Conservation (phyloP, 306 rosid genomes). For the Citrullus colocynthis region DNA sequence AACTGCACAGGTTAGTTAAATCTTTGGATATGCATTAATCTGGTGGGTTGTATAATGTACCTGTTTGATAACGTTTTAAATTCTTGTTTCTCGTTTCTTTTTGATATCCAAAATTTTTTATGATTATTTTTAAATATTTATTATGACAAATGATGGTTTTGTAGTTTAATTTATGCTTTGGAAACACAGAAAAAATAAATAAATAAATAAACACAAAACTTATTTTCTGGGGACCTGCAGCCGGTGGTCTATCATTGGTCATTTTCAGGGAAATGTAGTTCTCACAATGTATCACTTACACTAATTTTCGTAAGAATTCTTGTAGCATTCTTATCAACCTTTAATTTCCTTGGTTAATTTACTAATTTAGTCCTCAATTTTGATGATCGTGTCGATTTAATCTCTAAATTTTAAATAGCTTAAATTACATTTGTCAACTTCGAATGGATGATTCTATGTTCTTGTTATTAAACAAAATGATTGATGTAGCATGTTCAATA, state of each 20-base stretch:
- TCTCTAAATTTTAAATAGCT: too few relatives aligned
- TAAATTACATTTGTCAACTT: too few relatives aligned
- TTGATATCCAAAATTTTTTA: too few relatives aligned
- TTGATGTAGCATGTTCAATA: too few relatives aligned
- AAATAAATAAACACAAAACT: too few relatives aligned
- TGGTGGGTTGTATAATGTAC: not conserved
- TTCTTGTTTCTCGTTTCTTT: not conserved
- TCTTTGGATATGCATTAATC: not conserved
- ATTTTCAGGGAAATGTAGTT: not conserved
- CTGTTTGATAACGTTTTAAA: not conserved
- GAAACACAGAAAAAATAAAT: too few relatives aligned
- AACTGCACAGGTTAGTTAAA: constrained; percentile 70
- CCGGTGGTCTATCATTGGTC: not conserved
- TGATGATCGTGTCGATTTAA: not conserved
- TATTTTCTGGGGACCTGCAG: not conserved
- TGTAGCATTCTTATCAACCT: not conserved
- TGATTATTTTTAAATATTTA: too few relatives aligned
- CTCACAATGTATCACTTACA: not conserved
- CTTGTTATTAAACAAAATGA: too few relatives aligned
- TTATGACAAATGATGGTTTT: too few relatives aligned
- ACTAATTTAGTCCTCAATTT: not conserved
- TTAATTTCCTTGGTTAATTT: not conserved
- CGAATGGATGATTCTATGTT: too few relatives aligned
- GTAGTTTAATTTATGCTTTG: too few relatives aligned
- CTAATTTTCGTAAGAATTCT: not conserved